Percentiles rank a stretch among this genome's conserved stretches.
Evolutionary conservation across 2,329 filamentous ascomycete species (phyloP).

Genomic region (Onygenales sp.): DNA sequence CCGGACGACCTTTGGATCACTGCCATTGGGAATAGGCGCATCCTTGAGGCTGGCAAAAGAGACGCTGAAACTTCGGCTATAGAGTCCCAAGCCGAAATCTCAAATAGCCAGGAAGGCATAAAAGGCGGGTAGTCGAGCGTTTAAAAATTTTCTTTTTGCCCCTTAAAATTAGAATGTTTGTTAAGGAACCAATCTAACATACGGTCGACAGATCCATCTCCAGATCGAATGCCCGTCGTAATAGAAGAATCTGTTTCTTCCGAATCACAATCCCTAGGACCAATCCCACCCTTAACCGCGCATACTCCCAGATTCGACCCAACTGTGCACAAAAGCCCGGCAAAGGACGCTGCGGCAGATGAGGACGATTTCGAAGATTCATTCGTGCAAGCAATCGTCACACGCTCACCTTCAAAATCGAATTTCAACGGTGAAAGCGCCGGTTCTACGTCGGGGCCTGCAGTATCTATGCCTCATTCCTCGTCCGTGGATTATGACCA

Average conservation of each 20-base stretch:
- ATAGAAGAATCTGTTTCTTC: neutral
- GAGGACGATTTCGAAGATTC: slow-evolving; percentile 16
- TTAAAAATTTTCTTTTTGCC: neutral
- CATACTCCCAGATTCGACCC: slow-evolving; percentile 18
- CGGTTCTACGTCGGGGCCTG: neutral
- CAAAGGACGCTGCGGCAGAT: slow-evolving; percentile 1
- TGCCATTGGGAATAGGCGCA: neutral
- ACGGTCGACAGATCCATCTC: neutral
- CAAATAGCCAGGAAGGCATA: neutral
- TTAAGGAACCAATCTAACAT: neutral
- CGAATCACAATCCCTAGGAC: neutral
- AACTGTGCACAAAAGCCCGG: slow-evolving; percentile 12
- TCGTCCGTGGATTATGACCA: slow-evolving; percentile 11
- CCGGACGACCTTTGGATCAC: slow-evolving; percentile 1
- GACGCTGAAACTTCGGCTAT: neutral
- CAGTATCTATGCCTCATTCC: slow-evolving; percentile 11
- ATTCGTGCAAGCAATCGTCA: slow-evolving; percentile 19
- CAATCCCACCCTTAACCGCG: neutral
- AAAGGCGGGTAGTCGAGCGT: neutral
- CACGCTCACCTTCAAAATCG: slow-evolving; percentile 17
- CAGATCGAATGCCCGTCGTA: neutral
- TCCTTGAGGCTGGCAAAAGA: neutral
- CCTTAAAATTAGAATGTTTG: neutral
- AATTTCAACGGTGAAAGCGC: neutral
- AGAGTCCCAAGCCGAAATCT: neutral